These are phyloP conservation scores for Blastocladiella emersonii DNA, from an alignment of 371 early-diverging fungal species.

Conservation along the genomic window DNA sequence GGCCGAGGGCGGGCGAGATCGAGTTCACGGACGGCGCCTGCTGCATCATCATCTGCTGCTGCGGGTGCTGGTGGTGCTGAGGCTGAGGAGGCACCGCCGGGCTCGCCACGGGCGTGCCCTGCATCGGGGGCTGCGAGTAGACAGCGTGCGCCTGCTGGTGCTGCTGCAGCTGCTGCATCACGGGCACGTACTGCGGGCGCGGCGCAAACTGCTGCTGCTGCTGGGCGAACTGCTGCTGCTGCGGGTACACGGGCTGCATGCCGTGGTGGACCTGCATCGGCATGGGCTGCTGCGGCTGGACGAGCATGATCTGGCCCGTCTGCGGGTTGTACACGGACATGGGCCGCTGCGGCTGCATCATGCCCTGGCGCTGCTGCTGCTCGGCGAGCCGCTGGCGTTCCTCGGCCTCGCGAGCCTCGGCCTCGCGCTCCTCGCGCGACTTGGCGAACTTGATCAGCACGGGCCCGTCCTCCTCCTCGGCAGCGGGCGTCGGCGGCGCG, in stretches of 20 bases:
- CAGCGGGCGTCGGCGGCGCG: background rate
- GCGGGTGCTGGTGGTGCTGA: too few relatives aligned
- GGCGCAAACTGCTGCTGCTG: too few relatives aligned
- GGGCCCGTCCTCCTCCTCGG: background rate
- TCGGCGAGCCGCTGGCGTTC: background rate
- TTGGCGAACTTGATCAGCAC: background rate
- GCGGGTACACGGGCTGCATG: too few relatives aligned
- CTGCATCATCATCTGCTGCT: background rate
- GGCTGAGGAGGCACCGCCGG: background rate
- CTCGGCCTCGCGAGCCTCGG: background rate
- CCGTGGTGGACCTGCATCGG: too few relatives aligned
- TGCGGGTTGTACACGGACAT: background rate
- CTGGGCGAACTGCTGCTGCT: too few relatives aligned
- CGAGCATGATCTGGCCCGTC: background rate
- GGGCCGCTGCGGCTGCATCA: background rate
- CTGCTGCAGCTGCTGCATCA: background rate
- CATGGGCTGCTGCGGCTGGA: background rate
- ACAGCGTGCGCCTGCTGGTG: too few relatives aligned
- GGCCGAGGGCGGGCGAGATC: too few relatives aligned
- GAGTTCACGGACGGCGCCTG: too few relatives aligned
- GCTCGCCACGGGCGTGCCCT: too few relatives aligned
- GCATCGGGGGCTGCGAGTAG: background rate
- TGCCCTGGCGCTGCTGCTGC: background rate
- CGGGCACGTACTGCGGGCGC: constrained; percentile 5
- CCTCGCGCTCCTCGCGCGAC: background rate